Percentiles rank a stretch among this genome's conserved stretches.
phyloP scores from a whole-genome alignment of 2,329 filamentous ascomycete genomes.

The Neoscytalidium dimidiatum region DNA sequence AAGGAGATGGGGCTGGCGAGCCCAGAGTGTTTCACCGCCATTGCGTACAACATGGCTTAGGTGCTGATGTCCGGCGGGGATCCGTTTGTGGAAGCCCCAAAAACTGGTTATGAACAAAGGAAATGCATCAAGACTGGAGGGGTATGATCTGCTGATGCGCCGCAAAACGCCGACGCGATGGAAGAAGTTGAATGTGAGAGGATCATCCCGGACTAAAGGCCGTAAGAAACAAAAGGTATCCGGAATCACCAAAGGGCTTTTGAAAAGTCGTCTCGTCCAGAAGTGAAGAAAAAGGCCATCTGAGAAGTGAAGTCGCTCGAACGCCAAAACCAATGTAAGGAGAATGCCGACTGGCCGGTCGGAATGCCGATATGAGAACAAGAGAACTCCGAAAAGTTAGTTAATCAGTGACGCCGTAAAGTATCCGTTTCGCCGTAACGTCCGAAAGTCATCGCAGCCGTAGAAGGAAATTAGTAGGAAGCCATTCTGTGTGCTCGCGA shows the following conservation, averaged over 20 bases:
- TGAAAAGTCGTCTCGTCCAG: conserved; percentile 22
- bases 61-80: background rate
- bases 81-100: background rate
- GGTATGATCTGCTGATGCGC: conserved; percentile 18
- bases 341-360: conserved; percentile 13
- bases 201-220: conserved; percentile 20
- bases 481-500: conserved; percentile 36
- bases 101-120: conserved; percentile 15
- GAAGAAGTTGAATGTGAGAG: conserved; percentile 17
- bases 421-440: conserved; percentile 33
- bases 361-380: conserved; percentile 1
- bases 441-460: conserved; percentile 20
- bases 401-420: conserved; percentile 38
- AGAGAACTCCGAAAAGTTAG: conserved; percentile 30
- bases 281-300: conserved; percentile 20
- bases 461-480: conserved; percentile 33
- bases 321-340: conserved; percentile 31
- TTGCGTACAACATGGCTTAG: conserved; percentile 10
- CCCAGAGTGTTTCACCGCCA: conserved; percentile 6
- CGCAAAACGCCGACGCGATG: conserved; percentile 19
- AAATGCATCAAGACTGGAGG: conserved; percentile 16
- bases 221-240: background rate
- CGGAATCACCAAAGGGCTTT: conserved; percentile 6
- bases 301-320: conserved; percentile 35
- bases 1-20: conserved; percentile 11